Evolutionary conservation across 1,139 yeast genomes (phyloP), one percentile per base, ranked within the genome.

Genomic region (Suhomyces yuchorum): DNA sequence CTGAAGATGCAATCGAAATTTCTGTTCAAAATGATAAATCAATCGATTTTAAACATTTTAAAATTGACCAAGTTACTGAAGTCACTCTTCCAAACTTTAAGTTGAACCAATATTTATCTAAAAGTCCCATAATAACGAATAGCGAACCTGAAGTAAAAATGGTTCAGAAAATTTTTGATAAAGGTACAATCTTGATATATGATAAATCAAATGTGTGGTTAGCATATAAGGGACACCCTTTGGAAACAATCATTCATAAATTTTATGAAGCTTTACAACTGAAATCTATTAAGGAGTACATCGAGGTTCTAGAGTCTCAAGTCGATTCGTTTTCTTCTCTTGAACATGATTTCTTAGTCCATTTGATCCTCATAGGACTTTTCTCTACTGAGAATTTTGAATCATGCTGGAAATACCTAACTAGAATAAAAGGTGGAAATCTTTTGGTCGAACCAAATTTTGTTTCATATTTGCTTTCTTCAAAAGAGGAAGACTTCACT

Each of bases 401-500:
- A 2, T 44, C 44, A 3, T 28, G 55, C 15, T 40, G 54, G 28
- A 44, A 51, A 37, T 55, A 52, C 36, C 40, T 55, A 11, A 46
- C 49, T 5, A 48, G 57, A 23, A 48, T 54, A 20, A 53, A 48
- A 38, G 43, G 48, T 14, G 59, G 58, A 4, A 46, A 46, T 3
- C 49, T 59, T 8, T 24, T 56, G 8, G 40, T 61, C 4, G 51
- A 55, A 35, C 63, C 67, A 1, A 37, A 46, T 6, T 51, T 62
- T 22, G 49, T 61, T 3, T 38, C 60, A 19, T 14, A 58, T 3
- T 28, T 55, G 4, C 38, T 46, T 8, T 17, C 30, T 3, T 15
- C 26, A 32, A 20, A 15, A 23, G n/a, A 26, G 11, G 49, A 43
- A 2, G 37, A 18, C 7, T 28, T 12, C 23, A 3, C 17, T 9